Percentiles rank a stretch among this genome's conserved stretches.
Conservation (phyloP, 2,329 filamentous ascomycete genomes). For the Tolypocladium amazonense region DNA sequence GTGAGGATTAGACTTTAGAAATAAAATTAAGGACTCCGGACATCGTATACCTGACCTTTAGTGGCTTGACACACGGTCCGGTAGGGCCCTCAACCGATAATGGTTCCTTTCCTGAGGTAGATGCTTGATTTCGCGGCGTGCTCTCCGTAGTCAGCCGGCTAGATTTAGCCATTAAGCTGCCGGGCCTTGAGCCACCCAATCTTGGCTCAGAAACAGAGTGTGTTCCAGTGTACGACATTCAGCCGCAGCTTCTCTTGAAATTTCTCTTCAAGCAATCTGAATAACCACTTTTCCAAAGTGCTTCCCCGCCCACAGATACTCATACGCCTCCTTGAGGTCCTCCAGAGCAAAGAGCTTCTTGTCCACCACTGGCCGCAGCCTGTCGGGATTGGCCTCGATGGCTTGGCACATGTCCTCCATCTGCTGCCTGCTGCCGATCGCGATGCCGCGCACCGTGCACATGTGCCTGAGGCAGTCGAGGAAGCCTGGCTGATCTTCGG, state of each 20-base stretch:
- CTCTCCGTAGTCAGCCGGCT: too few species aligned
- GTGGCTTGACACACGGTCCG: too few species aligned
- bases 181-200: too few species aligned
- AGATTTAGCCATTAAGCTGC: too few species aligned
- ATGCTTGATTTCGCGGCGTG: too few species aligned
- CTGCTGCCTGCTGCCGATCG: conserved; percentile 33
- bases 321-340: conserved; percentile 31
- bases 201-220: too few species aligned
- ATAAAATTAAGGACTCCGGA: too few species aligned
- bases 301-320: conserved; percentile 26
- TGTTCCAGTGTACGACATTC: too few species aligned
- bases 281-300: conserved; percentile 29
- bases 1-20: too few species aligned
- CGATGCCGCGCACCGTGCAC: conserved; percentile 33
- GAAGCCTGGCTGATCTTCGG: conserved; percentile 19
- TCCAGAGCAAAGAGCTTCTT: conserved; percentile 32
- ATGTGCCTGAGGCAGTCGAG: conserved; percentile 18
- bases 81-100: too few species aligned
- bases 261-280: conserved; percentile 13
- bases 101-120: too few species aligned
- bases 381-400: conserved; percentile 34
- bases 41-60: too few species aligned
- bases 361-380: conserved; percentile 35
- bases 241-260: neutral
- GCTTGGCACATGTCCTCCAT: conserved; percentile 42